A percentile compares a stretch with the other conserved stretches of the same genome.
Conservation (phyloP, 169 alveolate species). For the Plasmodium inui region DNA sequence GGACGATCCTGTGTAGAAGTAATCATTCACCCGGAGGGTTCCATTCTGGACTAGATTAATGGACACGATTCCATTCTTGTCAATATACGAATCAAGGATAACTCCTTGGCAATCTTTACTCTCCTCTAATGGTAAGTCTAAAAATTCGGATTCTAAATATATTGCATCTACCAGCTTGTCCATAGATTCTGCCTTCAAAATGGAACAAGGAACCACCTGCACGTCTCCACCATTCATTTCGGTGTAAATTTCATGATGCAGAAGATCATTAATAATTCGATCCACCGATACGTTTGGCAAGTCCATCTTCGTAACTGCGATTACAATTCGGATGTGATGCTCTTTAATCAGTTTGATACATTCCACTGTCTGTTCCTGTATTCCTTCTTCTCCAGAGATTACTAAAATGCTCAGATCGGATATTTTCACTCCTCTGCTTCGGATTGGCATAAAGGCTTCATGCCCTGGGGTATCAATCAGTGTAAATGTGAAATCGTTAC, state of each 20-base stretch:
- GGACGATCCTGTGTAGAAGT: conserved; percentile 62
- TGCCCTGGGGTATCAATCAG: conserved; percentile 98
- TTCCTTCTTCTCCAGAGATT: conserved; percentile 95
- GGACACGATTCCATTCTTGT: conserved; percentile 58
- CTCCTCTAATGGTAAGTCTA: neutral
- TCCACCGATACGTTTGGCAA: conserved; percentile 16
- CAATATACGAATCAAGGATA: conserved; percentile 53
- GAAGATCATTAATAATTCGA: conserved; percentile 35
- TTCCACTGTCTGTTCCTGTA: conserved; percentile 95
- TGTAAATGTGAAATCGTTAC: conserved; percentile 81
- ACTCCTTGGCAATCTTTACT: conserved; percentile 26
- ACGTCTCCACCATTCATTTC: conserved; percentile 73
- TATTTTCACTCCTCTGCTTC: conserved; percentile 94
- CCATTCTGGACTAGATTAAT: conserved; percentile 61
- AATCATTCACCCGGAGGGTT: conserved; percentile 22
- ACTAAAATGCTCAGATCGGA: conserved; percentile 95
- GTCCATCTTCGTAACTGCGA: conserved; percentile 93
- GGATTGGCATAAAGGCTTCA: conserved; percentile 93
- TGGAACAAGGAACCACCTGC: conserved; percentile 65
- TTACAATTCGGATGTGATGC: conserved; percentile 84
- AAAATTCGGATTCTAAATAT: conserved; percentile 58
- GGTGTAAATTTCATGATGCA: conserved; percentile 29
- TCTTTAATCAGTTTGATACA: conserved; percentile 88
- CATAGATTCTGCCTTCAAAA: conserved; percentile 14
- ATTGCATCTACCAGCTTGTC: conserved; percentile 58